Evolutionary conservation across 2,329 filamentous ascomycete genomes (phyloP).

Genomic region (Fusarium sp.): DNA sequence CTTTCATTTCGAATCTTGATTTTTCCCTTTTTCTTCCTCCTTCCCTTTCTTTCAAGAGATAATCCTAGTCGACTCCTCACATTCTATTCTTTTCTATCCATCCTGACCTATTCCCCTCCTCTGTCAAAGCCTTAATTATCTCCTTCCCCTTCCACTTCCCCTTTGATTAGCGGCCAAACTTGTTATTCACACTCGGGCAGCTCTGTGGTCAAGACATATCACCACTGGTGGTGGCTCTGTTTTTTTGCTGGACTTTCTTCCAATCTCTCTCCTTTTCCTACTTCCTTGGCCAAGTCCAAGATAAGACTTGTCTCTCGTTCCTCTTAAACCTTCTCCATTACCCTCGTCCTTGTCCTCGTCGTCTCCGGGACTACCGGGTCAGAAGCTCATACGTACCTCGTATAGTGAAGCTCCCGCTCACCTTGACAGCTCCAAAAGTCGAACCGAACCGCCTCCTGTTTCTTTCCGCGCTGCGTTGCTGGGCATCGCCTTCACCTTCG

Average conservation of each 20-base stretch:
- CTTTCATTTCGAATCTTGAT: conserved; percentile 19
- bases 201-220: conserved; percentile 17
- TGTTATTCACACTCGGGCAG: not conserved
- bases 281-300: conserved; percentile 1
- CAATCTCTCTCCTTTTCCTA: conserved; percentile 16
- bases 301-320: conserved; percentile 39
- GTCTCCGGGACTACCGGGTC: conserved; percentile 40
- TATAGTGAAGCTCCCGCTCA: conserved; percentile 35
- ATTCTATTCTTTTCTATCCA: conserved; percentile 1
- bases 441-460: conserved; percentile 7
- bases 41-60: conserved; percentile 8
- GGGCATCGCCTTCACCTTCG: conserved; percentile 22
- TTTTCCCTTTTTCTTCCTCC: conserved; percentile 10
- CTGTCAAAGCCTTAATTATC: not conserved
- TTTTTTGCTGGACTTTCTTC: not conserved
- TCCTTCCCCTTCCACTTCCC: conserved; percentile 24
- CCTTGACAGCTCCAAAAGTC: not conserved
- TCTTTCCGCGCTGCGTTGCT: conserved; percentile 19
- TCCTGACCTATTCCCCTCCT: not conserved
- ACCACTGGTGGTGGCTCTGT: conserved; percentile 32
- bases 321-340: conserved; percentile 15
- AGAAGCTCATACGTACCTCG: conserved; percentile 21
- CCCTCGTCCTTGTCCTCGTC: conserved; percentile 28
- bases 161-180: conserved; percentile 21
- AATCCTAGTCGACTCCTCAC: conserved; percentile 14